Conservation (phyloP, 768 basidiomycete genomes). For the Termitomyces sp. region DNA sequence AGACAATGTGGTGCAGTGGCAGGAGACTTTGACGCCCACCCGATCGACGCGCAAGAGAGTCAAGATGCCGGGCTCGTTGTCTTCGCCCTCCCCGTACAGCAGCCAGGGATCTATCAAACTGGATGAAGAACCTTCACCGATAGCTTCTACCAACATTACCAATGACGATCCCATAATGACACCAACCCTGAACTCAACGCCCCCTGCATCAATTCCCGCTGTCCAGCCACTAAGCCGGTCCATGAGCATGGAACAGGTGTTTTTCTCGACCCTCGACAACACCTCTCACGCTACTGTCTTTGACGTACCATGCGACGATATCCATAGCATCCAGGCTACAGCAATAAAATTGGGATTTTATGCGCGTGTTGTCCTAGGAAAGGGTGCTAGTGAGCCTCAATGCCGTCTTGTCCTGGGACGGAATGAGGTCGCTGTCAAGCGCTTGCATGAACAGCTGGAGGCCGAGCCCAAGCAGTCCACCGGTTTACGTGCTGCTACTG, state of each 20-base stretch:
- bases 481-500: slow-evolving; percentile 42
- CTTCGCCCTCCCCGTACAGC: slow-evolving; percentile 44
- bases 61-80: slow-evolving; percentile 56
- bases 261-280: slow-evolving; percentile 41
- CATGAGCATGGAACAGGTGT: slow-evolving; percentile 49
- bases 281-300: slow-evolving; percentile 47
- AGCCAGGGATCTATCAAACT: slow-evolving; percentile 23
- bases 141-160: background rate
- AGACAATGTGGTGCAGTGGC: slow-evolving; percentile 34
- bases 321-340: slow-evolving; percentile 33
- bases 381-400: slow-evolving; percentile 29
- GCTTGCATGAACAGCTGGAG: slow-evolving; percentile 31
- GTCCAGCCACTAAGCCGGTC: slow-evolving; percentile 36
- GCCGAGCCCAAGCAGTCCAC: slow-evolving; percentile 22
- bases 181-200: background rate
- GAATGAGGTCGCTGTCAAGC: slow-evolving; percentile 44
- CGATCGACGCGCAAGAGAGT: slow-evolving; percentile 19
- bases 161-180: background rate
- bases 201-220: slow-evolving; percentile 6
- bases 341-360: slow-evolving; percentile 43
- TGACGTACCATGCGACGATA: slow-evolving; percentile 41
- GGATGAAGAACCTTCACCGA: slow-evolving; percentile 2
- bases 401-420: slow-evolving; percentile 52
- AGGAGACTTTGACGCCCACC: slow-evolving; percentile 23
- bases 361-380: slow-evolving; percentile 37